Percentiles rank a stretch among this genome's conserved stretches.
Evolutionary conservation across 1,284 basidiomycete species (phyloP).

Genomic region (Megacollybia platyphylla): DNA sequence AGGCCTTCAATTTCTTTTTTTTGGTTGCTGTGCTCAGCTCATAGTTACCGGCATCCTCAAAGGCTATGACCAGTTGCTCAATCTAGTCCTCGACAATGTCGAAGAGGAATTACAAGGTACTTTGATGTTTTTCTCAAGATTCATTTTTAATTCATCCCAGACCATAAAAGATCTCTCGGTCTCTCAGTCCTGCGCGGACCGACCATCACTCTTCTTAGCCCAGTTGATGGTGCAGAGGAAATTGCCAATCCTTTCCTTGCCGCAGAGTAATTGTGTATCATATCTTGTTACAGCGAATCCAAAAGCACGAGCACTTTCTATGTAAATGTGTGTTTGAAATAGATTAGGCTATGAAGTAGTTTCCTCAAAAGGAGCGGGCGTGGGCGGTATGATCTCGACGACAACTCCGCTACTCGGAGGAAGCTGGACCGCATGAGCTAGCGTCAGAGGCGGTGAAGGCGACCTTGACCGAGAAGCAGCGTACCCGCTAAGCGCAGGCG

Average conservation of each 20-base stretch:
- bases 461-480: slow-evolving; percentile 29
- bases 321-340: neutral
- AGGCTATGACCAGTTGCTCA: slow-evolving; percentile 94
- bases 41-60: slow-evolving; percentile 87
- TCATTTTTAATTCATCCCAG: slow-evolving; percentile 19
- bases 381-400: neutral
- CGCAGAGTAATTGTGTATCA: slow-evolving; percentile 18
- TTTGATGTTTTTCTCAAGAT: slow-evolving; percentile 6
- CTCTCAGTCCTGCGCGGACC: slow-evolving; percentile 85
- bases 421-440: neutral
- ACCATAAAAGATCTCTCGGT: slow-evolving; percentile 60
- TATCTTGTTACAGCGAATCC: neutral
- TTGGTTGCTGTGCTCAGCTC: slow-evolving; percentile 1
- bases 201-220: slow-evolving; percentile 84
- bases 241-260: slow-evolving; percentile 73
- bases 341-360: neutral
- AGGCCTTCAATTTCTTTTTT: slow-evolving; percentile 9
- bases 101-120: slow-evolving; percentile 64
- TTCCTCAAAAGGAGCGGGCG: neutral
- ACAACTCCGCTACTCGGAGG: neutral
- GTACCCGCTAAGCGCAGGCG: slow-evolving; percentile 27
- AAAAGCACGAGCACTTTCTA: neutral
- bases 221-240: slow-evolving; percentile 86
- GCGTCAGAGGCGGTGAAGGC: slow-evolving; percentile 19
- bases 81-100: slow-evolving; percentile 89